Evolutionary conservation across 495 filamentous ascomycete species (phyloP).

Genomic region (Evernia prunastri): DNA sequence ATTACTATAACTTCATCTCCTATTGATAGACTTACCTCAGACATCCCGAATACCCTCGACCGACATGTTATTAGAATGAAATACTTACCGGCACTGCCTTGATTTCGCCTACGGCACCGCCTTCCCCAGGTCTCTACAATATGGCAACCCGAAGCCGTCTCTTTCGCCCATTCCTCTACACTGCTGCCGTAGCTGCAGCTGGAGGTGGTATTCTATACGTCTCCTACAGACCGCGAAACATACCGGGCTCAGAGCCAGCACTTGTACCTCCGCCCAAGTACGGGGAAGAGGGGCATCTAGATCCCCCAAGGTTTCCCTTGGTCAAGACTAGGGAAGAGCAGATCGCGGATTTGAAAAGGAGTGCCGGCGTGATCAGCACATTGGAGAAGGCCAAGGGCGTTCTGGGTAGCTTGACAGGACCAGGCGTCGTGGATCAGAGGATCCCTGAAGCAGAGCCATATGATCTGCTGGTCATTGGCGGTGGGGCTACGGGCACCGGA

Average conservation of each 20-base stretch:
- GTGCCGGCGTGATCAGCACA: constrained; percentile 12
- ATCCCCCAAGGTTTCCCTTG: constrained; percentile 71
- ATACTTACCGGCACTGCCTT: not conserved
- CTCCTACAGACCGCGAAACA: constrained; percentile 75
- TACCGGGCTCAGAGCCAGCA: constrained; percentile 74
- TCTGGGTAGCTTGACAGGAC: constrained; percentile 15
- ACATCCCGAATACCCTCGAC: not conserved
- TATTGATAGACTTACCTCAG: not conserved
- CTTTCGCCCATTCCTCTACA: constrained; percentile 55
- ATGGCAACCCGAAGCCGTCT: constrained; percentile 38
- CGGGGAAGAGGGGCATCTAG: constrained; percentile 67
- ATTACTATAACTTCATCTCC: not conserved
- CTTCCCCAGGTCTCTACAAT: not conserved
- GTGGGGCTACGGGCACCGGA: constrained; percentile 85
- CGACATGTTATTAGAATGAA: not conserved
- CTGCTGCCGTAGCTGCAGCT: constrained; percentile 48
- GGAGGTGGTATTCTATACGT: constrained; percentile 66
- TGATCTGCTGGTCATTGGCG: constrained; percentile 87
- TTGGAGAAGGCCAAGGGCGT: constrained; percentile 14
- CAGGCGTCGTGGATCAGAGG: constrained; percentile 23
- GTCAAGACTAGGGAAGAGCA: constrained; percentile 63
- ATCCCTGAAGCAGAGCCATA: constrained; percentile 47
- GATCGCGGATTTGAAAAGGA: constrained; percentile 45
- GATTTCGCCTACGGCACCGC: not conserved
- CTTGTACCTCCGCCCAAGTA: constrained; percentile 77